Conservation (phyloP, 139 green algal species). For the Tetradesmus lagerheimii region DNA sequence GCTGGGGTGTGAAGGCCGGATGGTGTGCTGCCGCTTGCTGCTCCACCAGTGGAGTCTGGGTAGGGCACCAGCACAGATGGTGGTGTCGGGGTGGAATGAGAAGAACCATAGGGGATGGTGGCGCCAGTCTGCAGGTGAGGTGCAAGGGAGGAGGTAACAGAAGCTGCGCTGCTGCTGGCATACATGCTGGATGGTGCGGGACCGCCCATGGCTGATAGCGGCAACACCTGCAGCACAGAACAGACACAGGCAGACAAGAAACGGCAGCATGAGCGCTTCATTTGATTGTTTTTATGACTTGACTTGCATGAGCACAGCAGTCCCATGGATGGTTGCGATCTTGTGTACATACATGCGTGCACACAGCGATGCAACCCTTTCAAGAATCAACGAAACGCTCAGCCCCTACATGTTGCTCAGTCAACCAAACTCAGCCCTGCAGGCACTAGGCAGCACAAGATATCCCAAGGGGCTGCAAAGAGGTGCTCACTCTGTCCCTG, state of each 20-base stretch:
- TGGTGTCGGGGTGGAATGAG: background rate
- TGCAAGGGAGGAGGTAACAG: background rate
- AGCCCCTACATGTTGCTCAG: no score
- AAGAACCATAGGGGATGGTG: background rate
- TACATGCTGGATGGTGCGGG: background rate
- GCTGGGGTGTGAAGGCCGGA: background rate
- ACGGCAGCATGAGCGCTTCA: no score
- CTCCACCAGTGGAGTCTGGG: background rate
- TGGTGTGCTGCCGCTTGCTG: constrained; percentile 1
- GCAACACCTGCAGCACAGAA: background rate
- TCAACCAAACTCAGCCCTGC: no score
- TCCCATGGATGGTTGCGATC: no score
- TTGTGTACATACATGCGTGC: no score
- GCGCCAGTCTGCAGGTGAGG: background rate
- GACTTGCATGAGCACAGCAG: no score
- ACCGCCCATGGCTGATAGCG: background rate
- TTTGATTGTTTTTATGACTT: no score
- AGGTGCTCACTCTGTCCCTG: background rate
- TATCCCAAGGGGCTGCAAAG: background rate
- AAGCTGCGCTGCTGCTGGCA: background rate
- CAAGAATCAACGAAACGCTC: no score
- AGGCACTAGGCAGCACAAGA: no score
- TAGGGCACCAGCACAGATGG: background rate
- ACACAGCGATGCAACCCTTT: no score
- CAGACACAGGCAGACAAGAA: background rate